Evolutionary conservation across 495 filamentous ascomycete genomes (phyloP), one percentile per base, ranked within the genome.

Genomic region (Aspergillus ostianus): DNA sequence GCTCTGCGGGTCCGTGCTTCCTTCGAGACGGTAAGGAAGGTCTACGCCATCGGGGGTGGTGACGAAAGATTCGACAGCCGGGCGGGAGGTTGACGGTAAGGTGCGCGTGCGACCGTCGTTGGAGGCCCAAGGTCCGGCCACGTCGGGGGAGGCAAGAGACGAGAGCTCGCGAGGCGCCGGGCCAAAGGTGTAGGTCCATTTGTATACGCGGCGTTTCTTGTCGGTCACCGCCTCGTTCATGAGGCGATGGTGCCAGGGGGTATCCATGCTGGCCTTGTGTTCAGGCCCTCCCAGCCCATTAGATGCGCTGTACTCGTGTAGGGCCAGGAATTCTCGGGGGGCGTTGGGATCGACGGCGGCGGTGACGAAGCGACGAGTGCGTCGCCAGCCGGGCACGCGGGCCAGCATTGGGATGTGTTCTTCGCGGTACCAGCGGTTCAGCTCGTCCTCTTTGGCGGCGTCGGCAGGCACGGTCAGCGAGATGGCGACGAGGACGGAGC

Each of bases 171-270:
- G 77, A 8, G 88, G 85, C 0, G 82, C 88, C 0, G 88, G 83
- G 0, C 88, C 88, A 64, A 94, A 92, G 45, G 87, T 87, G 73
- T 91, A 92, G 66, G 90, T 87, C 64, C 91, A 84, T 51, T 84
- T 75, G 72, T 90, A 93, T 0, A 77, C 72, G 12, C 89, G 74
- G 47, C 84, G 77, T 17, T 70, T 77, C 62, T 80, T 85, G 44
- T 73, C 66, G n/a, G 77, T 74, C 26, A 89, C 82, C 26, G 81
- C 77, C n/a, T 85, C 80, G 26, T 67, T 67, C 63, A 79, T 78
- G 32, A 90, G 72, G 52, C 83, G 79, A 5, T 77, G 73, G 23
- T 76, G 71, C 80, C 85, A 85, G 1, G 80, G 73, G 7, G 87
- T 89, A 47, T 73, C 74, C 63, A 81, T 80, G 20, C 87, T 77